Evolutionary conservation across 1,139 yeast genomes (phyloP).

Genomic region (Hansenula sp.): DNA sequence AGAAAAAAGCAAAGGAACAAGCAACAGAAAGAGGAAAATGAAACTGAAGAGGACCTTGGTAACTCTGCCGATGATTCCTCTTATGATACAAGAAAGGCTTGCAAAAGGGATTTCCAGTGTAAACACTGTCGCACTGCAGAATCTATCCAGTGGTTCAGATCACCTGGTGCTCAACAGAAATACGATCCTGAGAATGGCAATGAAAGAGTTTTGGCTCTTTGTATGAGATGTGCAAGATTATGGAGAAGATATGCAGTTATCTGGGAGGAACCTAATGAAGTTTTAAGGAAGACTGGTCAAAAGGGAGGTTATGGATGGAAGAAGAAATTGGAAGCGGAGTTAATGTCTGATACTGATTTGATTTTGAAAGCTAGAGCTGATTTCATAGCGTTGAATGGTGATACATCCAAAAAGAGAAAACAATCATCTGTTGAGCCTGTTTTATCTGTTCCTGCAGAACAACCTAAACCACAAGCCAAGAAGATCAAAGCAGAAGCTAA

Average conservation of each 20-base stretch:
- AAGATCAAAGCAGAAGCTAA: slow-evolving; percentile 2
- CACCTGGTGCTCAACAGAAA: slow-evolving; percentile 50
- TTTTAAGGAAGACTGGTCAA: slow-evolving; percentile 46
- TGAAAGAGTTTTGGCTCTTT: slow-evolving; percentile 49
- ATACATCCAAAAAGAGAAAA: slow-evolving; percentile 2
- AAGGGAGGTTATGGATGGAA: slow-evolving; percentile 50
- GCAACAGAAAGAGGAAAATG: slow-evolving; percentile 30
- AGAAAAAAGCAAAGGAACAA: slow-evolving; percentile 44
- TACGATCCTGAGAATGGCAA: slow-evolving; percentile 34
- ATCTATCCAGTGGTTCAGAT: slow-evolving; percentile 66
- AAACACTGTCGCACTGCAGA: slow-evolving; percentile 54
- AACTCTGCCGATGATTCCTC: slow-evolving; percentile 37
- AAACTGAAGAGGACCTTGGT: slow-evolving; percentile 29
- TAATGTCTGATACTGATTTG: slow-evolving; percentile 58
- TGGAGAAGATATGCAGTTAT: slow-evolving; percentile 89
- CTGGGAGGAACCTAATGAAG: slow-evolving; percentile 84
- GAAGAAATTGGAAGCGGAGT: slow-evolving; percentile 66
- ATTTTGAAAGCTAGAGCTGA: slow-evolving; percentile 50
- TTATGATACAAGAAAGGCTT: slow-evolving; percentile 26
- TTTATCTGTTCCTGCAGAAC: not conserved
- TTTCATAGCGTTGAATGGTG: not conserved
- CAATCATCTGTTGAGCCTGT: slow-evolving; percentile 2
- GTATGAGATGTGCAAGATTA: slow-evolving; percentile 80
- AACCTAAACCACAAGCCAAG: not conserved
- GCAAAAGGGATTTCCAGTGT: slow-evolving; percentile 26